Percentiles rank a stretch among this genome's conserved stretches.
phyloP scores from a whole-genome alignment of 2,329 filamentous ascomycete genomes.

The Pseudodiploospora longispora region DNA sequence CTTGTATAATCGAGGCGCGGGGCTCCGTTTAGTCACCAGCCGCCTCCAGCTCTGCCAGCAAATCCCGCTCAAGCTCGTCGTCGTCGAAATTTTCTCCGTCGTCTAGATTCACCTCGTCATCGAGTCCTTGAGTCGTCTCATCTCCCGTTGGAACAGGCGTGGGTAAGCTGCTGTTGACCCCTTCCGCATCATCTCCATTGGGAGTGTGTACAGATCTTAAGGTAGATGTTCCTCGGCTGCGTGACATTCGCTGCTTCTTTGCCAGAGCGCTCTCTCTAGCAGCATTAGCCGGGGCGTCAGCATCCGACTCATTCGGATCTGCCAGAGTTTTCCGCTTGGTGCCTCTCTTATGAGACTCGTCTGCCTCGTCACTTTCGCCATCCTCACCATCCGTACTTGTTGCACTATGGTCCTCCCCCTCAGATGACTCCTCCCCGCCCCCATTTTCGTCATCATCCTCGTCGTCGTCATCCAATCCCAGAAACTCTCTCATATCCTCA shows the following conservation, averaged over 20 bases:
- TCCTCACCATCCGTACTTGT: slow-evolving; percentile 17
- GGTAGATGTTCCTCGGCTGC: slow-evolving; percentile 35
- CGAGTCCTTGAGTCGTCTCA: slow-evolving; percentile 23
- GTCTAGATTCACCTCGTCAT: slow-evolving; percentile 18
- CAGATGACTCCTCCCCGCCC: slow-evolving; percentile 9
- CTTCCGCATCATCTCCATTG: slow-evolving; percentile 25
- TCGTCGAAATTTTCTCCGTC: slow-evolving; percentile 37
- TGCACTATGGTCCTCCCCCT: slow-evolving; percentile 8
- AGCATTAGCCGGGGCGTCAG: slow-evolving; percentile 19
- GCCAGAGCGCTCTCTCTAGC: slow-evolving; percentile 32
- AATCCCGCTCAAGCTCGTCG: slow-evolving; percentile 54
- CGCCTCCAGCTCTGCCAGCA: slow-evolving; percentile 51
- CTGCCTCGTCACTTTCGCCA: slow-evolving; percentile 20
- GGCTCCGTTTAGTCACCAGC: slow-evolving; percentile 19
- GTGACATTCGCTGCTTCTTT: slow-evolving; percentile 44
- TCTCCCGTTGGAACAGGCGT: slow-evolving; percentile 28
- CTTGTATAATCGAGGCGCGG: too few species aligned
- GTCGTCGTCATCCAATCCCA: slow-evolving; percentile 48
- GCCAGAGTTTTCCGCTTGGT: slow-evolving; percentile 25
- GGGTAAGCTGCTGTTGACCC: slow-evolving; percentile 1
- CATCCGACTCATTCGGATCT: slow-evolving; percentile 25
- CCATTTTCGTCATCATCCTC: slow-evolving; percentile 30
- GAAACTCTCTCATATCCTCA: slow-evolving; percentile 68
- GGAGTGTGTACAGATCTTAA: slow-evolving; percentile 38
- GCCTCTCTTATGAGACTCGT: slow-evolving; percentile 17